These are phyloP conservation scores for Globisporangium nagaii DNA, from an alignment of 352 stramenopile genomes.

Conservation along the genomic window DNA sequence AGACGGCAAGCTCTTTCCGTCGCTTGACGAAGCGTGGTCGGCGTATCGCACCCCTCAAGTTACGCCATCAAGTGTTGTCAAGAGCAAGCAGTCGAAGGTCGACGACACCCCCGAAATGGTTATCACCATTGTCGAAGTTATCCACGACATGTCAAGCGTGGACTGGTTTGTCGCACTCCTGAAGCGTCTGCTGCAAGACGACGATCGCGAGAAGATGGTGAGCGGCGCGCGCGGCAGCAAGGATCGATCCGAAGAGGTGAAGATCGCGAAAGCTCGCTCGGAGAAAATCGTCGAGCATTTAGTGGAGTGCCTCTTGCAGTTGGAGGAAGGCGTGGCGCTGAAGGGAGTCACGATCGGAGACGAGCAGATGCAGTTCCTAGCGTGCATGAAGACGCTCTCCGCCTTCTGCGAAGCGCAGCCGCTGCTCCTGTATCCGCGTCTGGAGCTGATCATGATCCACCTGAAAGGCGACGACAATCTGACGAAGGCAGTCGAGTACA, in stretches of 20 bases:
- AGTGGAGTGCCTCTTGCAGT: constrained; percentile 52
- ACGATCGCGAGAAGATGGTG: constrained; percentile 11
- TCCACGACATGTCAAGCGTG: constrained; percentile 60
- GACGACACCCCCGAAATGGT: constrained; percentile 59
- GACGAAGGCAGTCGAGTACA: constrained; percentile 41
- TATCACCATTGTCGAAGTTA: constrained; percentile 71
- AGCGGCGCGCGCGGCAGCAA: constrained; percentile 21
- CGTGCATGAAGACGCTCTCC: constrained; percentile 72
- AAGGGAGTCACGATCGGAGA: constrained; percentile 49
- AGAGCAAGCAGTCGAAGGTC: constrained; percentile 52
- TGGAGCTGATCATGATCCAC: constrained; percentile 74
- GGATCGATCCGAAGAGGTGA: constrained; percentile 41
- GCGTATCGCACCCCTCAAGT: constrained; percentile 44
- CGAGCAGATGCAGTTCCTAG: constrained; percentile 54
- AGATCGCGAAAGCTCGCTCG: constrained; percentile 42
- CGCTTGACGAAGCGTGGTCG: constrained; percentile 59
- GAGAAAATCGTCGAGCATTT: constrained; percentile 64
- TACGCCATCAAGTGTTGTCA: constrained; percentile 57
- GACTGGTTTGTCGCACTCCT: constrained; percentile 73
- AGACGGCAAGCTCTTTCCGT: constrained; percentile 39
- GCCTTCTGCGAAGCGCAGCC: constrained; percentile 73
- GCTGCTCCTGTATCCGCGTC: constrained; percentile 41
- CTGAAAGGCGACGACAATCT: constrained; percentile 54
- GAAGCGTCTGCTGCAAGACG: constrained; percentile 44
- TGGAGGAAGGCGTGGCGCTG: constrained; percentile 67